Conservation (phyloP, 2,329 filamentous ascomycete genomes). For the Pyricularia grisea region DNA sequence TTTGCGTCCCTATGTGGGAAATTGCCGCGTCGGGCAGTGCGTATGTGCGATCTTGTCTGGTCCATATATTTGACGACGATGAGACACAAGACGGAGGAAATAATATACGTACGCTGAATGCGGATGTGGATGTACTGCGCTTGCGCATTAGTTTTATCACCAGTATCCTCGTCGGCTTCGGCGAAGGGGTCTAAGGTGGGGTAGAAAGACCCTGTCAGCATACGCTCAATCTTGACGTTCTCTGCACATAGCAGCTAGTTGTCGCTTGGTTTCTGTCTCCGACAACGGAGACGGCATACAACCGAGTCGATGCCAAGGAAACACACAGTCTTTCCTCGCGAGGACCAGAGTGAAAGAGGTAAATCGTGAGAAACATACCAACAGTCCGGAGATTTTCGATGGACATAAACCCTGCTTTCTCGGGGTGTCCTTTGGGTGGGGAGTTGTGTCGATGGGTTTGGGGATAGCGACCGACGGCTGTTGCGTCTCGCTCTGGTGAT, state of each 20-base stretch:
- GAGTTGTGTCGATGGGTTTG: background rate
- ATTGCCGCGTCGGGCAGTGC: background rate
- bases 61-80: background rate
- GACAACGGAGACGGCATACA: background rate
- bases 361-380: slow-evolving; percentile 49
- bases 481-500: slow-evolving; percentile 6
- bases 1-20: too few relatives aligned
- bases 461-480: slow-evolving; percentile 6
- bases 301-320: background rate
- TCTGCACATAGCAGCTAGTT: background rate
- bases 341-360: background rate
- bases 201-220: slow-evolving; percentile 16
- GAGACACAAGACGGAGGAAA: background rate
- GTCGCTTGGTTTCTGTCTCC: background rate
- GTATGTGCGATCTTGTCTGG: background rate
- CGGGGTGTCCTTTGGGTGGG: slow-evolving; percentile 3
- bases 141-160: slow-evolving; percentile 89
- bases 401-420: slow-evolving; percentile 51
- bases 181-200: slow-evolving; percentile 85
- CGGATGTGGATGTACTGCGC: slow-evolving; percentile 96
- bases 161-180: slow-evolving; percentile 99
- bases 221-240: slow-evolving; percentile 4
- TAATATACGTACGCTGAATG: slow-evolving; percentile 79
- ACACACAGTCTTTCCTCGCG: background rate
- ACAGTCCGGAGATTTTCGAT: slow-evolving; percentile 98